These are phyloP conservation scores for Penicillium frequentans DNA, from an alignment of 2,329 filamentous ascomycete genomes.

Conservation along the genomic window DNA sequence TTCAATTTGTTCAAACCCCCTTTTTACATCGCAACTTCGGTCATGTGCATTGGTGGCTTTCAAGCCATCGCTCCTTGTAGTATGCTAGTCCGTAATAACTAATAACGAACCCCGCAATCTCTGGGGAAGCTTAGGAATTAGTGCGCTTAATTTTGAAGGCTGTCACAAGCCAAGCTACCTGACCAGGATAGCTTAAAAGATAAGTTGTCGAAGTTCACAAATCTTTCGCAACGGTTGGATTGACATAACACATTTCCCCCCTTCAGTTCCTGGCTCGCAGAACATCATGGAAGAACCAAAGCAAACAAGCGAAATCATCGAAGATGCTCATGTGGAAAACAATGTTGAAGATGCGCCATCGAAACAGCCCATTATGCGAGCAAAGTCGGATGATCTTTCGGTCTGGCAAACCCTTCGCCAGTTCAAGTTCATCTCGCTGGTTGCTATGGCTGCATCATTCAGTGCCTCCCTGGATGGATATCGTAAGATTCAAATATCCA, in stretches of 20 bases:
- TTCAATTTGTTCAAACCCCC: neutral
- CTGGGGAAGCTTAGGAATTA: neutral
- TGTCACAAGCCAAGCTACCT: neutral
- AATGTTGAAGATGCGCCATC: neutral
- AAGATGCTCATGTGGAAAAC: neutral
- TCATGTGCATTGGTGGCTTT: too few relatives aligned
- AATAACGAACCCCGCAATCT: neutral
- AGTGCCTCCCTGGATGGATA: conserved; percentile 46
- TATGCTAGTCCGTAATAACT: neutral
- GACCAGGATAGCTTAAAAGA: neutral
- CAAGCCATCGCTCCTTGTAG: neutral
- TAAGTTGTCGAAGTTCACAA: neutral
- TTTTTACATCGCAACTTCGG: neutral
- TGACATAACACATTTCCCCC: neutral
- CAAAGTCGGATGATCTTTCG: conserved; percentile 38
- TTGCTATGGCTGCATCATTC: conserved; percentile 46
- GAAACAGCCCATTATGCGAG: conserved; percentile 30
- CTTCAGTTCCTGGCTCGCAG: neutral
- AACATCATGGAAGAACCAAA: neutral
- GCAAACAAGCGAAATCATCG: neutral
- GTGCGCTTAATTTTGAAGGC: neutral
- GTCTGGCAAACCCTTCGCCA: conserved; percentile 40
- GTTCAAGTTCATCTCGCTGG: conserved; percentile 36
- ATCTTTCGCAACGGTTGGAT: neutral
- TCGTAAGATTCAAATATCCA: conserved; percentile 22